These are phyloP conservation scores for Sanghuangporus weigelae DNA, from an alignment of 1,284 basidiomycete species.

Conservation along the genomic window DNA sequence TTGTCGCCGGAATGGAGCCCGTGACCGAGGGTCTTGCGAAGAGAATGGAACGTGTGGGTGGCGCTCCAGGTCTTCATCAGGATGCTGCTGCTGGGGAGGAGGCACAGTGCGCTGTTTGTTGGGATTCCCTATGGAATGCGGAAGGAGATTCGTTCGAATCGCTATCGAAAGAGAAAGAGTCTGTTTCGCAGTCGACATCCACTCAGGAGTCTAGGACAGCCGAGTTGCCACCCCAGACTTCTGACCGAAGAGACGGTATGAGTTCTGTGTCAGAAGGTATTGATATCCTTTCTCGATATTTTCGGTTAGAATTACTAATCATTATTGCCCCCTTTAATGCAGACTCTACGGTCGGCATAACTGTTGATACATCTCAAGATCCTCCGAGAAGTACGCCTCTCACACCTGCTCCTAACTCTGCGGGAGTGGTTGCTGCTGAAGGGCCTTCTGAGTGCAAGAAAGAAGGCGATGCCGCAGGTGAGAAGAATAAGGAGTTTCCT, in stretches of 20 bases:
- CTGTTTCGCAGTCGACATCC: constrained; percentile 24
- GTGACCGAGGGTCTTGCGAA: constrained; percentile 63
- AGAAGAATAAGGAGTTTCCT: neutral
- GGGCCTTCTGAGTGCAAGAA: constrained; percentile 24
- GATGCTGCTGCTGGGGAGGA: constrained; percentile 35
- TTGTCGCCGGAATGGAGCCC: constrained; percentile 58
- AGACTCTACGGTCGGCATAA: neutral
- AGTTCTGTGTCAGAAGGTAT: neutral
- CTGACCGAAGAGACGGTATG: neutral
- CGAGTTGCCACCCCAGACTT: constrained; percentile 5
- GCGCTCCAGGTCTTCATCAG: constrained; percentile 32
- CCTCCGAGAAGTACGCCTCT: neutral
- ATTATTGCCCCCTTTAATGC: neutral
- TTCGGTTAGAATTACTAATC: too few relatives aligned
- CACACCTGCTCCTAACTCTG: neutral
- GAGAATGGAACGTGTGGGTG: constrained; percentile 55
- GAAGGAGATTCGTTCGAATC: constrained; percentile 37
- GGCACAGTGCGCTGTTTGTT: constrained; percentile 67
- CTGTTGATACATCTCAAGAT: neutral
- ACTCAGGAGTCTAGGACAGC: constrained; percentile 15
- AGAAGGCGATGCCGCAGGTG: constrained; percentile 15
- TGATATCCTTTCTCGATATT: neutral
- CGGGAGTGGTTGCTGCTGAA: neutral
- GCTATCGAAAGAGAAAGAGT: constrained; percentile 17
- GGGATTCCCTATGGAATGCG: constrained; percentile 55